phyloP scores from a whole-genome alignment of 2,329 filamentous ascomycete species.

The Penicillium nordicum region DNA sequence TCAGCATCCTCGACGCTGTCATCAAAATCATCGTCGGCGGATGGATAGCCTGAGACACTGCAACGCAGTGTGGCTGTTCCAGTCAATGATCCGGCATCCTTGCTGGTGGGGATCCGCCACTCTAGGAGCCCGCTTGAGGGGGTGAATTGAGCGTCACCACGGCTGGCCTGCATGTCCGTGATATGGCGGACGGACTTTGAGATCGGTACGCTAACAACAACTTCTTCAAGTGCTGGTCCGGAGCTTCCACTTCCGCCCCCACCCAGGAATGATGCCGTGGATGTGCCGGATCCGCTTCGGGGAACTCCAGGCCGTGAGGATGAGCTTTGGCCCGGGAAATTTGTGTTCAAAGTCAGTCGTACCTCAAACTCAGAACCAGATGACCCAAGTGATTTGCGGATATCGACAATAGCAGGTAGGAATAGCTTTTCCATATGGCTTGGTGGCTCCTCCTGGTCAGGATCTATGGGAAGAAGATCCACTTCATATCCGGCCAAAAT shows the following conservation, averaged over 20 bases:
- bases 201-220: constrained; percentile 74
- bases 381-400: constrained; percentile 74
- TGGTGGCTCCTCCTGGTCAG: constrained; percentile 54
- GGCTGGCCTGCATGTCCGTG: constrained; percentile 73
- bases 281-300: constrained; percentile 45
- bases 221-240: constrained; percentile 67
- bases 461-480: constrained; percentile 73
- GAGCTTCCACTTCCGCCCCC: constrained; percentile 54
- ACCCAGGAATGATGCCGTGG: constrained; percentile 50
- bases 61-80: constrained; percentile 73
- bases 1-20: constrained; percentile 35
- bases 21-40: constrained; percentile 49
- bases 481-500: constrained; percentile 93
- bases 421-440: constrained; percentile 63
- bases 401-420: constrained; percentile 75
- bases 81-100: constrained; percentile 66
- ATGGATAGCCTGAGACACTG: constrained; percentile 67
- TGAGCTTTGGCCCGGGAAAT: constrained; percentile 54
- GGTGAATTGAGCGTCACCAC: constrained; percentile 79
- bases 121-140: constrained; percentile 69
- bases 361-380: constrained; percentile 85
- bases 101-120: constrained; percentile 71
- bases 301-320: constrained; percentile 39
- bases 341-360: constrained; percentile 66
- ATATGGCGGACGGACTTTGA: constrained; percentile 77